Percentiles rank a stretch among this genome's conserved stretches.
phyloP scores from a whole-genome alignment of 2,329 filamentous ascomycete genomes.

The Paecilomyces fulvus region DNA sequence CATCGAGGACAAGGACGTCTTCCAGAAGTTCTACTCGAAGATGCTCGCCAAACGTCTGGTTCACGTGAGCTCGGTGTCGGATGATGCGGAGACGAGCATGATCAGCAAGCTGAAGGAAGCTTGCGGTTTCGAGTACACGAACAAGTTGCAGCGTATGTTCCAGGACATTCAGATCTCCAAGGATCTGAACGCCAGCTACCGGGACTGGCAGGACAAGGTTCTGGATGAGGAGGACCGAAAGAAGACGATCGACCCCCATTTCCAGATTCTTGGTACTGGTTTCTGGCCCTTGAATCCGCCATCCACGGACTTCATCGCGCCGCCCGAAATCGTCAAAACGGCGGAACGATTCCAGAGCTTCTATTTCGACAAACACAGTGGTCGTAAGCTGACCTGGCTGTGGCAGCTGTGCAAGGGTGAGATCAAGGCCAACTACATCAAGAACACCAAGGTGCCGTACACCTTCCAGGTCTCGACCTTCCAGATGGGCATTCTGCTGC shows the following conservation, averaged over 20 bases:
- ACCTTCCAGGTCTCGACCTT: constrained; percentile 97
- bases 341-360: constrained; percentile 84
- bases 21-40: constrained; percentile 98
- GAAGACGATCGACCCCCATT: constrained; percentile 71
- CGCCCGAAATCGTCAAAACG: constrained; percentile 73
- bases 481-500: constrained; percentile 89
- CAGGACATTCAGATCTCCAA: constrained; percentile 99
- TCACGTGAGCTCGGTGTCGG: constrained; percentile 88
- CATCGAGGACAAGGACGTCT: constrained; percentile 99
- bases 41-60: constrained; percentile 93
- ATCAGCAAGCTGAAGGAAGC: constrained; percentile 98
- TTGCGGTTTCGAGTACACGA: constrained; percentile 97
- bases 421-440: constrained; percentile 87
- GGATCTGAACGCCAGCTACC: constrained; percentile 85
- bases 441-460: constrained; percentile 79
- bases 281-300: constrained; percentile 93
- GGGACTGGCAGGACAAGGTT: constrained; percentile 62
- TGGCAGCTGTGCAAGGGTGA: constrained; percentile 99
- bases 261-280: constrained; percentile 87
- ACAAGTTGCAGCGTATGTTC: constrained; percentile 99
- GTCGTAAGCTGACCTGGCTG: constrained; percentile 92
- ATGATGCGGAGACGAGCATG: constrained; percentile 98
- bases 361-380: constrained; percentile 94
- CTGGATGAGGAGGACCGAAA: constrained; percentile 58
- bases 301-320: constrained; percentile 79